Conservation (phyloP, 1,139 yeast species). For the Candida tropicalis region DNA sequence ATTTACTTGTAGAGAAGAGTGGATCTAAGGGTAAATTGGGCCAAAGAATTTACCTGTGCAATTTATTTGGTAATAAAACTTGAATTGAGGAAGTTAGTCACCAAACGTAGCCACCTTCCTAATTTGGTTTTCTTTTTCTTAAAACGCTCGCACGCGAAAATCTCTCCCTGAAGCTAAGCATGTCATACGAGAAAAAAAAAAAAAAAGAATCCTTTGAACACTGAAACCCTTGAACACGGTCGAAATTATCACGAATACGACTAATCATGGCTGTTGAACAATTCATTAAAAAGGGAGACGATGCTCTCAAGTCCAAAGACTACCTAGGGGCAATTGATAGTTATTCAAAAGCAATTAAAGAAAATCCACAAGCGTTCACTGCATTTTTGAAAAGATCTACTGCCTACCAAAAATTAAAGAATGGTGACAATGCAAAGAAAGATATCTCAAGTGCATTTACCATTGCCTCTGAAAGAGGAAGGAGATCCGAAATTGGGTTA, state of each 20-base stretch:
- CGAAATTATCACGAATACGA: not conserved
- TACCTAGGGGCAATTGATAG: conserved; percentile 38
- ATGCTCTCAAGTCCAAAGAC: conserved; percentile 30
- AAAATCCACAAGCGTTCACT: conserved; percentile 50
- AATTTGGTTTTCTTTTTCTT: too few relatives aligned
- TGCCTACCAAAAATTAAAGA: conserved; percentile 55
- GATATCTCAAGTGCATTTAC: conserved; percentile 59
- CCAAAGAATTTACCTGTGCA: too few relatives aligned
- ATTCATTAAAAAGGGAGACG: conserved; percentile 40
- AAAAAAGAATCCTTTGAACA: too few relatives aligned
- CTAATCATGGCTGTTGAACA: conserved; percentile 43
- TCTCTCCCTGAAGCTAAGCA: too few relatives aligned
- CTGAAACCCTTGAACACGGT: too few relatives aligned
- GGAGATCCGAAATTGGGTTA: conserved; percentile 54
- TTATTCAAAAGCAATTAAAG: conserved; percentile 35
- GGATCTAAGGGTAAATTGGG: too few relatives aligned
- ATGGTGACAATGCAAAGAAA: conserved; percentile 50
- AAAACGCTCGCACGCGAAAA: too few relatives aligned
- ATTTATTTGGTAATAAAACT: too few relatives aligned
- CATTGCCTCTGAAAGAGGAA: conserved; percentile 55
- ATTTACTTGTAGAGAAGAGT: too few relatives aligned
- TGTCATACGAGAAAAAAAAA: too few relatives aligned
- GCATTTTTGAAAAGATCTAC: conserved; percentile 59
- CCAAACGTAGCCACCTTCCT: too few relatives aligned
- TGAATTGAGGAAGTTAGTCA: too few relatives aligned